Conservation (phyloP, 2,329 filamentous ascomycete species). For the Phialemoniopsis sp. region DNA sequence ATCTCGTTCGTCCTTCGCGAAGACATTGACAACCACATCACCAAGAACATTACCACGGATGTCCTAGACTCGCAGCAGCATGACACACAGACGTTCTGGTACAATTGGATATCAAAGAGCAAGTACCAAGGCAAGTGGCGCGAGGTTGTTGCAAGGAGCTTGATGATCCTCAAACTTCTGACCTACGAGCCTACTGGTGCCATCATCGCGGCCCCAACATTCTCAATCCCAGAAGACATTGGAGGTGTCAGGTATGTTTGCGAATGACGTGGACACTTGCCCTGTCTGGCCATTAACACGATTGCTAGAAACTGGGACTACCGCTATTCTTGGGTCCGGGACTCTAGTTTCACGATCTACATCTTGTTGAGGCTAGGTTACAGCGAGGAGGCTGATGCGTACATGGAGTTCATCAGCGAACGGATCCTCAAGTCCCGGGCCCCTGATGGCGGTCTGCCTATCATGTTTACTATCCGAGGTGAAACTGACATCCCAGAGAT, state of each 20-base stretch:
- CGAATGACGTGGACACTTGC: not conserved
- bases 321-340: constrained; percentile 74
- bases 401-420: constrained; percentile 74
- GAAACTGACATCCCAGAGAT: constrained; percentile 70
- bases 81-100: constrained; percentile 69
- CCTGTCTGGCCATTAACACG: not conserved
- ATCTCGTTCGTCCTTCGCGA: constrained; percentile 67
- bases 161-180: constrained; percentile 72
- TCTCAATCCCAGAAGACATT: constrained; percentile 71
- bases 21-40: constrained; percentile 53
- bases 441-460: constrained; percentile 61
- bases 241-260: constrained; percentile 48
- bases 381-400: constrained; percentile 70
- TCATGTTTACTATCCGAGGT: constrained; percentile 79
- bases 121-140: constrained; percentile 70
- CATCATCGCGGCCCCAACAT: constrained; percentile 72
- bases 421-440: constrained; percentile 60
- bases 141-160: constrained; percentile 65
- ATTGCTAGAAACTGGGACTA: constrained; percentile 61
- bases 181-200: constrained; percentile 77
- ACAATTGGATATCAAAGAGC: constrained; percentile 66
- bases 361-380: constrained; percentile 74
- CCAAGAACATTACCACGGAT: constrained; percentile 50
- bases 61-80: constrained; percentile 61
- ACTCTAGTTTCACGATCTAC: constrained; percentile 75